phyloP scores from a whole-genome alignment of 164 flowering plant genomes.

The Vitis cinerea region DNA sequence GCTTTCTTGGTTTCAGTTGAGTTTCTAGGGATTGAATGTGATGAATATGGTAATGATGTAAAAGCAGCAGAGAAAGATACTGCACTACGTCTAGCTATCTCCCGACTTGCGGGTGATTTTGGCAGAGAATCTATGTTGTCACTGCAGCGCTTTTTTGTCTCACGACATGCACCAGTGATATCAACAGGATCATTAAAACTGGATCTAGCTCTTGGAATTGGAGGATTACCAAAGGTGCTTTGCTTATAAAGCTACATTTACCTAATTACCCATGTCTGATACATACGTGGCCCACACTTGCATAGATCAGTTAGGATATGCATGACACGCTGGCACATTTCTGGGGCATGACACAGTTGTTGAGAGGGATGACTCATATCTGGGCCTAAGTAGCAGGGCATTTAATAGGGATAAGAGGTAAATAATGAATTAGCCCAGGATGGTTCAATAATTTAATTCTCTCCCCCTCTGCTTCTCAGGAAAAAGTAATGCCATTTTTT shows the following conservation, averaged over 20 bases:
- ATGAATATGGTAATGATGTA: constrained; percentile 42
- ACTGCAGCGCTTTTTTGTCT: constrained; percentile 53
- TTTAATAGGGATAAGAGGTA: too few relatives aligned
- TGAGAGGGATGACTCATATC: too few relatives aligned
- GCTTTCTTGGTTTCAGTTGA: constrained; percentile 38
- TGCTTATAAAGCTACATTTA: background rate
- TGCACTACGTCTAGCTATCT: constrained; percentile 65
- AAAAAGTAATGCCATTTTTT: too few relatives aligned
- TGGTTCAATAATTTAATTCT: too few relatives aligned
- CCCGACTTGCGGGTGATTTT: constrained; percentile 59
- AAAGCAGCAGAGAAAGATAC: constrained; percentile 54
- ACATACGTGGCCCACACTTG: too few relatives aligned
- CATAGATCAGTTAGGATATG: too few relatives aligned
- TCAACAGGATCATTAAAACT: constrained; percentile 82
- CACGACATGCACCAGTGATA: constrained; percentile 56
- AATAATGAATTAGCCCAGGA: too few relatives aligned
- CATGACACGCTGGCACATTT: too few relatives aligned
- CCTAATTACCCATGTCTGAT: background rate
- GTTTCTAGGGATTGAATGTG: constrained; percentile 48
- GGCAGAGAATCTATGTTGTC: constrained; percentile 72
- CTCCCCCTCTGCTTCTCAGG: too few relatives aligned
- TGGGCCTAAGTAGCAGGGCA: too few relatives aligned
- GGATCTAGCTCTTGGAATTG: constrained; percentile 82
- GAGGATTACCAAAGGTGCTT: constrained; percentile 83
- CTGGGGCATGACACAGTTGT: too few relatives aligned